phyloP scores from a whole-genome alignment of 192 early-diverging fungal species.

The Backusella mclennaniae region DNA sequence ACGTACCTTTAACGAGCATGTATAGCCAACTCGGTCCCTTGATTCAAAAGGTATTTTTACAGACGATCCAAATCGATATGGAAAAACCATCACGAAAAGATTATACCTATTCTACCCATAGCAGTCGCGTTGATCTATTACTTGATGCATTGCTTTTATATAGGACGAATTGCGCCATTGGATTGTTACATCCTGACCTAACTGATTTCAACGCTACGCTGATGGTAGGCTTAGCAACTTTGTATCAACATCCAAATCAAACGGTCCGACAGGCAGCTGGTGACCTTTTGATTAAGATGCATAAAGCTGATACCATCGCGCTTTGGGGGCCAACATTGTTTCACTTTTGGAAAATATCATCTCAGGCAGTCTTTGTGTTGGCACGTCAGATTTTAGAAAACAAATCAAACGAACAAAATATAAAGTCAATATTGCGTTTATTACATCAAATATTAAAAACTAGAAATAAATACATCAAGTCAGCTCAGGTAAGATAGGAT shows the following conservation, averaged over 20 bases:
- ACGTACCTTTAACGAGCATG: conserved; percentile 50
- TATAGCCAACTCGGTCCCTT: conserved; percentile 57
- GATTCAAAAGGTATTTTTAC: conserved; percentile 61
- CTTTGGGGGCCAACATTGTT: conserved; percentile 78
- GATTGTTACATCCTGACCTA: conserved; percentile 50
- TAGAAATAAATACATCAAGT: conserved; percentile 46
- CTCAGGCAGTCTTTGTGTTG: conserved; percentile 57
- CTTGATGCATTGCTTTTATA: conserved; percentile 68
- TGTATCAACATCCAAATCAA: conserved; percentile 19
- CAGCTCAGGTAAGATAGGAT: background rate
- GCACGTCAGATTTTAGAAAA: conserved; percentile 75
- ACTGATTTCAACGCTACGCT: conserved; percentile 68
- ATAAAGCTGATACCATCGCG: conserved; percentile 59
- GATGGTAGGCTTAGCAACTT: conserved; percentile 64
- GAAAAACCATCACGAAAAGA: conserved; percentile 30
- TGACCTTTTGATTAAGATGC: conserved; percentile 66
- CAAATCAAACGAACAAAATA: conserved; percentile 57
- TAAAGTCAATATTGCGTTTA: conserved; percentile 58
- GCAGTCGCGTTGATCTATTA: conserved; percentile 74
- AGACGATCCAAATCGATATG: conserved; percentile 36
- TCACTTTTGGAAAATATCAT: conserved; percentile 73
- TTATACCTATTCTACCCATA: conserved; percentile 38
- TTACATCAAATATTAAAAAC: conserved; percentile 60
- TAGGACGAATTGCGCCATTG: conserved; percentile 66
- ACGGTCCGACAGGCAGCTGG: conserved; percentile 41